phyloP scores from a whole-genome alignment of 441 rosid species.

The Dalechampia spathulata region DNA sequence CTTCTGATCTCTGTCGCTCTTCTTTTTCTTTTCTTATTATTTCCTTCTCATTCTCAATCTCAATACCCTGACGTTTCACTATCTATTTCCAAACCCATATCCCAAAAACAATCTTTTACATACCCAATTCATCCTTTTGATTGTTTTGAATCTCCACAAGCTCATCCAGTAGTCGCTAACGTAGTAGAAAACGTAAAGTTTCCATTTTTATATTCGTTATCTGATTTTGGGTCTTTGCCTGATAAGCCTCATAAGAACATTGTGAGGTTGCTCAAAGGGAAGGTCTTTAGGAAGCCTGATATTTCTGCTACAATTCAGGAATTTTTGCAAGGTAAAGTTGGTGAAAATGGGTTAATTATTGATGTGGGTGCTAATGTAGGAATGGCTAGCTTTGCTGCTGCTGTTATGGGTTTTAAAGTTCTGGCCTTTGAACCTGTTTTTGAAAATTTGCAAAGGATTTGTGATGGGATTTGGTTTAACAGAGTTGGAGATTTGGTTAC shows the following conservation, averaged over 20 bases:
- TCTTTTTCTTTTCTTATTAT: constrained; percentile 28
- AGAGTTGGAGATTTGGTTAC: constrained; percentile 57
- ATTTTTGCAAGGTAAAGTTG: constrained; percentile 39
- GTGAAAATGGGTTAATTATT: constrained; percentile 48
- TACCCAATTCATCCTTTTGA: constrained; percentile 50
- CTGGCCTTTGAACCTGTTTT: constrained; percentile 83
- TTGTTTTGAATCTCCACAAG: constrained; percentile 69
- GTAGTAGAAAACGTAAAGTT: constrained; percentile 69
- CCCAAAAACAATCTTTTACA: constrained; percentile 13
- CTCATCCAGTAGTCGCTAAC: constrained; percentile 88
- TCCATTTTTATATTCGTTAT: constrained; percentile 72
- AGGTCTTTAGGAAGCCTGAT: constrained; percentile 80
- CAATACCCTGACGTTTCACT: constrained; percentile 20
- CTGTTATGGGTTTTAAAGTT: constrained; percentile 87
- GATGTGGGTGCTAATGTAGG: constrained; percentile 98
- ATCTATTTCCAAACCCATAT: constrained; percentile 27
- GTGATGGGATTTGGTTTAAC: constrained; percentile 94
- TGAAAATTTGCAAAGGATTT: constrained; percentile 89
- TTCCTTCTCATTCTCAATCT: constrained; percentile 27
- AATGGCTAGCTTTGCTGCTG: constrained; percentile 92
- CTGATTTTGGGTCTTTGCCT: constrained; percentile 81
- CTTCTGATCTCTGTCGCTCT: constrained; percentile 21
- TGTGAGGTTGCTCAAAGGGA: constrained; percentile 79
- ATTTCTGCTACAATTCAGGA: constrained; percentile 79
- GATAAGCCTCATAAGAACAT: constrained; percentile 96